Base-by-base conservation (phyloP, 805 yeast species). In the Lachancea sp. region DNA sequence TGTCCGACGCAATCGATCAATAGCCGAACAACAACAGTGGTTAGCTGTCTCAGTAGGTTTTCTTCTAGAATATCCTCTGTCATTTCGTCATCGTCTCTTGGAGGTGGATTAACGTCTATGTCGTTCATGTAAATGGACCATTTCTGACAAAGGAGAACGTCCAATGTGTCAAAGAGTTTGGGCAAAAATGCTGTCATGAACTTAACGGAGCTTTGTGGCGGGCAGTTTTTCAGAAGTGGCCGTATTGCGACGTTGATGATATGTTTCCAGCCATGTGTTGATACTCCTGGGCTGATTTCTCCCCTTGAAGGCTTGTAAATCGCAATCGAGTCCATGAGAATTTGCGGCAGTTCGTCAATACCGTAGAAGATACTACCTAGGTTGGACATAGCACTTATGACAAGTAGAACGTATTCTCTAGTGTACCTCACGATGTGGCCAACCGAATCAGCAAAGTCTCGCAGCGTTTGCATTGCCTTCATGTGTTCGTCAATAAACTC, bases 61-160 rank as follows among this genome's bases (percentile, higher is more conserved):
- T 93, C 99, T 54, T 91, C 97, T 85, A 93, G 83, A 95, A 93
- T 93, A 60, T 93, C 99, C 54, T 90, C 96, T n/a, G 93, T 82
- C 57, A 91, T 72, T 19, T 88, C 86, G 42, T 81, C 90, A 55
- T 89, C 95, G 49, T 80, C 82, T 36, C 76, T 79, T 36, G 75
- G 73, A 2, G 84, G 82, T 27, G 75, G 79, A 32, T 59, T 63
- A 10, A 69, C 60, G 47, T 66, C 69, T 33, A 68, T 57, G 36
- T 66, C 71, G 33, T 59, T 54, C 54, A 62, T 63, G 45, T 66
- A 58, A 5, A 60, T 66, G 13, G 73, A 64, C 99, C 99, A 93
- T 60, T 77, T 82, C 22, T 68, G 69, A n/a, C 79, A 76, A 31
- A 93, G 68, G n/a, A 88, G 69, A 33, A 75, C 72, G 62, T 91